A percentile compares a stretch with the other conserved stretches of the same genome.
phyloP scores from a whole-genome alignment of 2,329 filamentous ascomycete species.

The Xylaria multiplex region DNA sequence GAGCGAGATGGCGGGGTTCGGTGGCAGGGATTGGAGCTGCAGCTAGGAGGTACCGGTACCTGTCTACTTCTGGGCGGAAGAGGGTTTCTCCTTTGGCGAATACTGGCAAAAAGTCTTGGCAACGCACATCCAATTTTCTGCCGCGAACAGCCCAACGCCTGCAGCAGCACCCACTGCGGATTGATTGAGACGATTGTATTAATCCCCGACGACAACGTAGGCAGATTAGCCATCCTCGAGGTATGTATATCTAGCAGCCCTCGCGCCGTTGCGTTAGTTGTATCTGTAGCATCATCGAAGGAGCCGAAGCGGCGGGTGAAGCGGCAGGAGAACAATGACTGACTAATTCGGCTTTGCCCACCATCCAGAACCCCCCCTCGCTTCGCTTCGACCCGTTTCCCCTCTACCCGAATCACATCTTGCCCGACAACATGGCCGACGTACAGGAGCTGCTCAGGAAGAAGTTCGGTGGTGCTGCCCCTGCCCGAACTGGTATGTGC shows the following conservation, averaged over 20 bases:
- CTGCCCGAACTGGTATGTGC: conserved; percentile 49
- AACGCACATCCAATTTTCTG: conserved; percentile 48
- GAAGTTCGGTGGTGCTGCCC: conserved; percentile 50
- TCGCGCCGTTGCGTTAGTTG: too few species aligned
- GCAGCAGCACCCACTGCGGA: conserved; percentile 26
- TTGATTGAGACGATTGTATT: conserved; percentile 18
- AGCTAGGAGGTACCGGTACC: background rate
- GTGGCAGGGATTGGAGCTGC: background rate
- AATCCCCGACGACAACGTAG: conserved; percentile 29
- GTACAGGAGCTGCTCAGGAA: conserved; percentile 56
- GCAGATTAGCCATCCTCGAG: conserved; percentile 21
- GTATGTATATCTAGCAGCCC: conserved; percentile 22
- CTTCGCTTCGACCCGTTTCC: conserved; percentile 16
- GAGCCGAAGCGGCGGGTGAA: too few species aligned
- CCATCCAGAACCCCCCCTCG: conserved; percentile 36
- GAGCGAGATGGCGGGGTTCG: background rate
- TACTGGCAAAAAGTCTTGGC: conserved; percentile 45
- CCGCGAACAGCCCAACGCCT: conserved; percentile 33
- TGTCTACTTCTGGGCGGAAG: conserved; percentile 38
- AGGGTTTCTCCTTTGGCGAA: conserved; percentile 50
- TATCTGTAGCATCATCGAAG: too few species aligned
- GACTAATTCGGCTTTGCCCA: conserved; percentile 26
- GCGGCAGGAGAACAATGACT: background rate
- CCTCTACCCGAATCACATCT: conserved; percentile 28
- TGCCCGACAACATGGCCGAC: conserved; percentile 49